Base-by-base conservation (phyloP, 192 early-diverging fungal genomes). In the Podila epigama region DNA sequence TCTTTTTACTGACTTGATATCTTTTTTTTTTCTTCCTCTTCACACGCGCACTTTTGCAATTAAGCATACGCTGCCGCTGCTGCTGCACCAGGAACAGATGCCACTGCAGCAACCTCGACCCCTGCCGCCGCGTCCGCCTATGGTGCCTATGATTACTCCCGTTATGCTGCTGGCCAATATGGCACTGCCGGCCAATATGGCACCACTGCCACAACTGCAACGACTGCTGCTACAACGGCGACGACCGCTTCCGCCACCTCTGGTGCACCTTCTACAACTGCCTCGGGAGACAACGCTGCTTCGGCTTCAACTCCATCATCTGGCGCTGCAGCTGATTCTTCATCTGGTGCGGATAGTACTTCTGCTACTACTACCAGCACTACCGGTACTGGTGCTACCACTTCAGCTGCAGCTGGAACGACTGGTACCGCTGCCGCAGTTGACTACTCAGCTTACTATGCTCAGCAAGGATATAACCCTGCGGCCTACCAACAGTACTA, bases 401-500 rank as follows among this genome's bases (percentile, higher is more conserved):
- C 60, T 25, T 52, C 62, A 8, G n/a, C 63, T 7, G 39, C 66
- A 40, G 41, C 16, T 28, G 51, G 40, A 37, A 65, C 67, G 12
- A 33, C 34, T 22, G 25, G 42, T n/a, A 40, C 58, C 18, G 66
- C 63, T 27, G 52, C 61, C 9, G 34, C 53, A 4, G 9, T 70
- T 27, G 79, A 84, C n/a, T 82, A 81, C 52, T 79, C 71, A n/a
- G 77, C 78, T 2, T 81, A 80, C 58, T 84, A 81, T 67, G 79
- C 70, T 37, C 69, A 81, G 56, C 70, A 71, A 29, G 77, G 77
- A 20, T 73, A 70, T 50, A 69, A 48, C 53, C 67, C 63, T n/a
- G 80, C 79, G 12, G 77, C 78, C 15, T 80, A 82, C 52, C 70
- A 72, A 37, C 83, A 84, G 51, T 82, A 81, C 51, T 84, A 84